Base-by-base conservation (phyloP, 805 yeast genomes). In the Candida caryicola region DNA sequence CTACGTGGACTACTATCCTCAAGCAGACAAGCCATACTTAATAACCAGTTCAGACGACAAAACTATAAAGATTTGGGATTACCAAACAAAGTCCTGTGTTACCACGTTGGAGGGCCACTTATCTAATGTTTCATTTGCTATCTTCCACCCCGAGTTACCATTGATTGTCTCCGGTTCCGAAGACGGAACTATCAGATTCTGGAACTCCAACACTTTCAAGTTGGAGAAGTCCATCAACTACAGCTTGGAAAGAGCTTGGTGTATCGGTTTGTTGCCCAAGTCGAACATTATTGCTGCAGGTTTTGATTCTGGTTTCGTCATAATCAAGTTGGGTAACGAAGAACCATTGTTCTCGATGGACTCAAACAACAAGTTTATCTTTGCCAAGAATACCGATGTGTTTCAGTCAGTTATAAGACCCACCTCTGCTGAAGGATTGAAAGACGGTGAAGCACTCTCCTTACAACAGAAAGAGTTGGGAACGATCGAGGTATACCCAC, bases 111-210 rank as follows among this genome's bases (percentile, higher is more conserved):
- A 85, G 58, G 99, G 97, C 25, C 99, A 93, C 59, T 72, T 88
- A 50, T 78, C 95, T 31, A 93, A 93, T 60, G 99, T 93, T 30
- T 88, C 96, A 18, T 93, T 89, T 69, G 99, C 99, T 5, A 79
- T 90, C 25, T 93, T 90, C 82, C 99, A 93, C 62, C 96, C 96
- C n/a, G 95, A 91, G 55, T 74, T 93, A 55, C 99, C 99, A 16
- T 69, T 91, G 48, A 90, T 93, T 47, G 76, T 93, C 33, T 88
- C 97, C 3, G 99, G 99, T 49, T 84, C 96, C 36, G 99, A 93
- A 66, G 99, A 93, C 66, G 88, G 95, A 37, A 83, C 96, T 7
- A 73, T 93, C 50, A 88, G 90, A 59, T 76, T 93, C 54, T 93
- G 99, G 99, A 91, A 87, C 61, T 75, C 97, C 16, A 84, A 84